Evolutionary conservation across 1,284 basidiomycete genomes (phyloP), one percentile per base, ranked within the genome.

Genomic region (Trichosporon sp.): DNA sequence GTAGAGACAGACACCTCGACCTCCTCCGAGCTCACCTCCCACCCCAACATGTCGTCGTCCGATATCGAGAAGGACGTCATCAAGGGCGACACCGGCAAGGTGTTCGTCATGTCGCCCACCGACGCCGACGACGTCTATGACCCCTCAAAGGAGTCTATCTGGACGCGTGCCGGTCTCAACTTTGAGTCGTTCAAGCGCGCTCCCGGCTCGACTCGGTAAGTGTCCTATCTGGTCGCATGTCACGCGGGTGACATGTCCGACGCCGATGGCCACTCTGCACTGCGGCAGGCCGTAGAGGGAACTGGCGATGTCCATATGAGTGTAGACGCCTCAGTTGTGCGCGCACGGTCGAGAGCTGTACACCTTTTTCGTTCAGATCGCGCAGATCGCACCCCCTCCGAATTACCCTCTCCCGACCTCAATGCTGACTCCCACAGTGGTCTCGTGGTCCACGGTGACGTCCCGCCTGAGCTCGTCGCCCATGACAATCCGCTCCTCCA

Each of bases 101-200:
- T 63, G 40, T 40, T 57, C 58, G 62, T 59, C 33, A 33, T 36
- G 34, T 36, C 52, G 5, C 52, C 62, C n/a, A n/a, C 44, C 52
- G 52, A 56, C 44, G 46, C 25, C n/a, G 62, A 68, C 25, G 73
- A 71, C 29, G 46, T 67, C 60, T 82, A 81, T 65, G 80, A 82
- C 67, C 81, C 81, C 7, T 69, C 67, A 29, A 70, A 79, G 64
- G 81, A 82, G 71, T 71, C 66, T 10, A 58, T 70, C 40, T 67
- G 65, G 67, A 82, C 81, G 1, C 72, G 81, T 5, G 65, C 77
- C 8, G 81, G 81, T 59, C 67, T 82, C 59, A 80, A 65, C 56
- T 59, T 69, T 16, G 78, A 81, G 68, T 78, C 75, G 19, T 82
- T 79, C 77, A 81, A 80, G 70, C 75, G 74, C n/a, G 81, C 81